Percentiles rank a stretch among this genome's conserved stretches.
phyloP scores from a whole-genome alignment of 2,329 filamentous ascomycete genomes.

The Colletotrichum sidae region DNA sequence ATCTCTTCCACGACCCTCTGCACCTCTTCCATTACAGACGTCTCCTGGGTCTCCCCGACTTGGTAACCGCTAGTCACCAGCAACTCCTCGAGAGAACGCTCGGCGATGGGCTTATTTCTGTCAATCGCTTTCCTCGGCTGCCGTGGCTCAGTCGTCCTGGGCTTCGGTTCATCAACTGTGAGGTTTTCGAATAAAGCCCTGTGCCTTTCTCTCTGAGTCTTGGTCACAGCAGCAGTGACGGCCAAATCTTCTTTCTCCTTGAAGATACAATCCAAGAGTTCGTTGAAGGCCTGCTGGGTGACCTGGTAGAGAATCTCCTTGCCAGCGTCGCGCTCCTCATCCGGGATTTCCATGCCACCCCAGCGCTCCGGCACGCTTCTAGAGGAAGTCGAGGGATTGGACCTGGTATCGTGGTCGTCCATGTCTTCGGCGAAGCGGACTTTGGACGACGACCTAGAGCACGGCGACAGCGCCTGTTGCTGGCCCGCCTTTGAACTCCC shows the following conservation, averaged over 20 bases:
- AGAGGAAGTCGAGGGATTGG: constrained; percentile 79
- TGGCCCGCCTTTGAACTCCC: constrained; percentile 59
- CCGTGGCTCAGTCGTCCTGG: constrained; percentile 23
- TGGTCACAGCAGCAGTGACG: constrained; percentile 73
- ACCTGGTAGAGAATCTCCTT: constrained; percentile 92
- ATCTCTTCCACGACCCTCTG: constrained; percentile 38
- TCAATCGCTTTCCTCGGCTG: constrained; percentile 37
- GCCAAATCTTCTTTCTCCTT: constrained; percentile 82
- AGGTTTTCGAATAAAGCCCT: constrained; percentile 58
- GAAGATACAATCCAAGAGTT: constrained; percentile 89
- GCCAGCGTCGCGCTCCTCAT: constrained; percentile 84
- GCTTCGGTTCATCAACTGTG: constrained; percentile 27
- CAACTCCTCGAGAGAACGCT: constrained; percentile 53
- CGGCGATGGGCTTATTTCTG: constrained; percentile 40
- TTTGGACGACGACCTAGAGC: constrained; percentile 82
- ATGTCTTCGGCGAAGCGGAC: constrained; percentile 80
- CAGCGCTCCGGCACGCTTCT: constrained; percentile 78
- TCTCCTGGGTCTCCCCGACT: constrained; percentile 43
- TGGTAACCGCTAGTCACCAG: constrained; percentile 59
- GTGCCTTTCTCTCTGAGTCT: constrained; percentile 68
- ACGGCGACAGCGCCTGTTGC: constrained; percentile 55
- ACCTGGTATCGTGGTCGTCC: constrained; percentile 76
- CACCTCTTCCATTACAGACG: not conserved
- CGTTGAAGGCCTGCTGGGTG: constrained; percentile 92
- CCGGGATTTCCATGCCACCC: constrained; percentile 82